These are phyloP conservation scores for Smittium mucronatum DNA, from an alignment of 371 early-diverging fungal genomes.

Conservation along the genomic window DNA sequence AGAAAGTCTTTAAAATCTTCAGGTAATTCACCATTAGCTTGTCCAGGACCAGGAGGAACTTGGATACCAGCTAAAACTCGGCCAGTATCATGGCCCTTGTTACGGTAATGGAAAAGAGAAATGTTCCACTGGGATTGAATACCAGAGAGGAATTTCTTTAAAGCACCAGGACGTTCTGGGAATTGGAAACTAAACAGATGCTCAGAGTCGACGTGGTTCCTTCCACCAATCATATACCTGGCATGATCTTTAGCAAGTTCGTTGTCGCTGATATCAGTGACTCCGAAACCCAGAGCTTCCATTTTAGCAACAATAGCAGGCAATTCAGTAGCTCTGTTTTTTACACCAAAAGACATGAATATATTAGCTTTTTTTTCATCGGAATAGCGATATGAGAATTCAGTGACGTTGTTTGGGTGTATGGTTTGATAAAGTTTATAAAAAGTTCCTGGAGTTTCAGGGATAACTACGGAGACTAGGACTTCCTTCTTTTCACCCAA, in stretches of 20 bases:
- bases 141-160: constrained; percentile 65
- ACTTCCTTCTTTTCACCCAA: constrained; percentile 83
- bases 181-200: constrained; percentile 85
- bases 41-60: constrained; percentile 53
- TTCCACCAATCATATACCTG: constrained; percentile 80
- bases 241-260: constrained; percentile 92
- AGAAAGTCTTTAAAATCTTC: constrained; percentile 51
- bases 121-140: constrained; percentile 70
- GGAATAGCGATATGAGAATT: constrained; percentile 83
- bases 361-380: constrained; percentile 66
- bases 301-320: constrained; percentile 46
- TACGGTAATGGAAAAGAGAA: constrained; percentile 92
- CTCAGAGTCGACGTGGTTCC: constrained; percentile 49
- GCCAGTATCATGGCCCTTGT: constrained; percentile 89
- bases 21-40: constrained; percentile 19
- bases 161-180: constrained; percentile 89
- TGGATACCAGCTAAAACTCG: constrained; percentile 86
- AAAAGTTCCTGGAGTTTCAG: constrained; percentile 82
- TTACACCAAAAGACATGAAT: constrained; percentile 72
- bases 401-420: constrained; percentile 72
- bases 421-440: constrained; percentile 57
- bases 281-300: constrained; percentile 45
- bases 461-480: constrained; percentile 76
- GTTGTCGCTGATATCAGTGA: constrained; percentile 70
- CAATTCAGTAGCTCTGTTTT: constrained; percentile 49